A percentile compares a stretch with the other conserved stretches of the same genome.
These are phyloP conservation scores for Tricholoma matsutake DNA, from an alignment of 768 basidiomycete genomes.

Conservation along the genomic window DNA sequence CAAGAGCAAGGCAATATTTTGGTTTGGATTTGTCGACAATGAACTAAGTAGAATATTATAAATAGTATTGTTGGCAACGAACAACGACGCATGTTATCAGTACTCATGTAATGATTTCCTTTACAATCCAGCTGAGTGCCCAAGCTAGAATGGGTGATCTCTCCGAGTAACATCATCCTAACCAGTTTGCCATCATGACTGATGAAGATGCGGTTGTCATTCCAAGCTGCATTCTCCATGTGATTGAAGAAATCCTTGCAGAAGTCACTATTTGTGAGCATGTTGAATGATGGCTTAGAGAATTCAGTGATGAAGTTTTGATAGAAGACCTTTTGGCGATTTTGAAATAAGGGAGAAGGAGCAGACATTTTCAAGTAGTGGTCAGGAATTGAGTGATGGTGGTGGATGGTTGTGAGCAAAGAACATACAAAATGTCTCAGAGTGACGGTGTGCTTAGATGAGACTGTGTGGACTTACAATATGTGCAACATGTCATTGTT, in stretches of 20 bases:
- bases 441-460: background rate
- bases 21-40: background rate
- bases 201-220: background rate
- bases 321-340: background rate
- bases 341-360: background rate
- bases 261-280: background rate
- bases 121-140: background rate
- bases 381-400: background rate
- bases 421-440: background rate
- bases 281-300: background rate
- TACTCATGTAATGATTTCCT: background rate
- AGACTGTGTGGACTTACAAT: background rate
- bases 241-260: background rate
- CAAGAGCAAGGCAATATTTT: too few relatives aligned
- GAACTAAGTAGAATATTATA: background rate
- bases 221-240: background rate
- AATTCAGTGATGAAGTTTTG: background rate
- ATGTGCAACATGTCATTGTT: background rate
- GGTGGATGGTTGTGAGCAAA: background rate
- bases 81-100: background rate
- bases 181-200: background rate
- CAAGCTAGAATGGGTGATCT: background rate
- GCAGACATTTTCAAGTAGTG: background rate
- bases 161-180: background rate
- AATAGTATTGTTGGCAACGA: background rate